Percentiles rank a stretch among this genome's conserved stretches.
Conservation (phyloP, 495 filamentous ascomycete species). For the Thermochaetoides thermophila region DNA sequence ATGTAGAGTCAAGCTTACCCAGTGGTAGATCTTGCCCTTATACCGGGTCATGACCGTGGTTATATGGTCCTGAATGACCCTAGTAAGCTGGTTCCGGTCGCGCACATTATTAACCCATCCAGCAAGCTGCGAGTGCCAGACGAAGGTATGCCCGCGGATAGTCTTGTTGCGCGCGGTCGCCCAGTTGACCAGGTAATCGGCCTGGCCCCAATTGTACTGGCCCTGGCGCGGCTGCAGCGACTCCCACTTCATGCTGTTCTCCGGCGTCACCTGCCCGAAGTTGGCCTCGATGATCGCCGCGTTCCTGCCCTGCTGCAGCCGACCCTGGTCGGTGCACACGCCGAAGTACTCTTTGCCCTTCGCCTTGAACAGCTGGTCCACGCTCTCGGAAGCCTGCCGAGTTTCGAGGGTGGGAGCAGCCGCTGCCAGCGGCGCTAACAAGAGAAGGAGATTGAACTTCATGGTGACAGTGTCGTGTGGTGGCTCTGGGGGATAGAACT, state of each 20-base stretch:
- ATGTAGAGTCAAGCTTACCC: slow-evolving; percentile 26
- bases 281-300: slow-evolving; percentile 41
- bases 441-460: slow-evolving; percentile 25
- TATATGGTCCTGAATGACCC: slow-evolving; percentile 45
- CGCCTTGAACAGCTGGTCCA: slow-evolving; percentile 40
- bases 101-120: slow-evolving; percentile 41
- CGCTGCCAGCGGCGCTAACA: slow-evolving; percentile 23
- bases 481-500: too few relatives aligned
- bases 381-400: slow-evolving; percentile 29
- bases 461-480: slow-evolving; percentile 16
- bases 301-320: slow-evolving; percentile 33
- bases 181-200: slow-evolving; percentile 47
- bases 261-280: slow-evolving; percentile 49
- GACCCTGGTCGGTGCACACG: slow-evolving; percentile 38
- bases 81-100: slow-evolving; percentile 34
- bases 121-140: slow-evolving; percentile 53
- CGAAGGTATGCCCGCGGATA: slow-evolving; percentile 47
- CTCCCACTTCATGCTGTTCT: slow-evolving; percentile 57
- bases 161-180: slow-evolving; percentile 39
- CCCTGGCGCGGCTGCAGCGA: slow-evolving; percentile 31
- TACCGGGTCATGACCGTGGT: slow-evolving; percentile 40
- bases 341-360: slow-evolving; percentile 51
- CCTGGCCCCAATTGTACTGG: slow-evolving; percentile 34
- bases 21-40: slow-evolving; percentile 47
- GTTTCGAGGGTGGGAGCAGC: slow-evolving; percentile 20